These are phyloP conservation scores for Penicillium taxi DNA, from an alignment of 495 filamentous ascomycete species.

Conservation along the genomic window DNA sequence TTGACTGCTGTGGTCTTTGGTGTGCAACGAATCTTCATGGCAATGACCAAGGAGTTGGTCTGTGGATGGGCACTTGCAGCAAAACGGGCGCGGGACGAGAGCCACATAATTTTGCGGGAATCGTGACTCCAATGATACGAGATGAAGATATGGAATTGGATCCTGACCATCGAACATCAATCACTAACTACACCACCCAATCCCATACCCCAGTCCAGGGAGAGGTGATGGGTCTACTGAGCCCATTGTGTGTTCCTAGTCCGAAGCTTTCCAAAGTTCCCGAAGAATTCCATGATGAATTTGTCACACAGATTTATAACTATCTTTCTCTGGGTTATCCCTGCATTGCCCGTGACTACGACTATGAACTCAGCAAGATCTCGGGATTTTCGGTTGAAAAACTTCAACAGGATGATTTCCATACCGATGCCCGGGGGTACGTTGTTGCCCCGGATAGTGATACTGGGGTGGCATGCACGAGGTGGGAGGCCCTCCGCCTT, in stretches of 20 bases:
- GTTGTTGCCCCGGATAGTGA: slow-evolving; percentile 44
- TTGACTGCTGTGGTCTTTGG: slow-evolving; percentile 36
- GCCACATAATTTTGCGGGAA: slow-evolving; percentile 11
- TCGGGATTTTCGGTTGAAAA: slow-evolving; percentile 56
- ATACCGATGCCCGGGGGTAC: slow-evolving; percentile 56
- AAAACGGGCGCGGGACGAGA: slow-evolving; percentile 9
- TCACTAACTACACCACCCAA: too few relatives aligned
- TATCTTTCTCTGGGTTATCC: slow-evolving; percentile 90
- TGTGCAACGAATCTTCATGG: slow-evolving; percentile 18
- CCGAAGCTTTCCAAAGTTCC: too few relatives aligned
- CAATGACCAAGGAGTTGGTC: slow-evolving; percentile 34
- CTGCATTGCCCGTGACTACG: slow-evolving; percentile 69
- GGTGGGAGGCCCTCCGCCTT: slow-evolving; percentile 72
- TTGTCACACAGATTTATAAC: slow-evolving; percentile 92
- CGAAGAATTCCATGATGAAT: slow-evolving; percentile 68
- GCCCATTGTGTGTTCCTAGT: too few relatives aligned
- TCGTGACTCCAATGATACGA: slow-evolving; percentile 20
- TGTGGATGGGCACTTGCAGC: slow-evolving; percentile 61
- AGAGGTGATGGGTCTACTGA: too few relatives aligned
- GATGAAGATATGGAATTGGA: slow-evolving; percentile 15
- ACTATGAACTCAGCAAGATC: slow-evolving; percentile 74
- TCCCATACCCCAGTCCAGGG: too few relatives aligned
- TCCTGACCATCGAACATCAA: slow-evolving; percentile 24
- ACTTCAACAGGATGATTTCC: slow-evolving; percentile 63
- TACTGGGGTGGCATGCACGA: slow-evolving; percentile 43